Base-by-base conservation (phyloP, 202 grass and related monocot genomes). In the Elaeis oleifera region DNA sequence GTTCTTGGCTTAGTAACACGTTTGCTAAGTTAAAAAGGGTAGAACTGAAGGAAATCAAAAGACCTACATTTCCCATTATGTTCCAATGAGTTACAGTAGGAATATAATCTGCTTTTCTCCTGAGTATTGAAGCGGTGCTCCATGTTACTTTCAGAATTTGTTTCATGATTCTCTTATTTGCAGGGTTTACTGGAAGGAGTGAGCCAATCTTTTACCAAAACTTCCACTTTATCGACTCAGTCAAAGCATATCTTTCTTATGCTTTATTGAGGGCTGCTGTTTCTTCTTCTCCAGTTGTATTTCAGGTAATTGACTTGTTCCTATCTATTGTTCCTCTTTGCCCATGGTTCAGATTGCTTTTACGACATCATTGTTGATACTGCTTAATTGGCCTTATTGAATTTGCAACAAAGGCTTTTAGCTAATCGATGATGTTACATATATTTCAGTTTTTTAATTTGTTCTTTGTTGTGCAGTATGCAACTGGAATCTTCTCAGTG, bases 201-300 rank as follows among this genome's bases (percentile, higher is more conserved):
- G 65, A 89, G 85, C 18, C 73, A 86, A 58, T 78, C 64, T 3
- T 99, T 99, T 63, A 92, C 94, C 54, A 99, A 86, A 99, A 94
- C 74, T 99, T 99, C 78, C 94, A 99, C 78, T 99, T 99, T 70
- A 99, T 99, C 14, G 94, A 99, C 76, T 99, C 94, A 23, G 88
- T 99, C 71, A 94, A 99, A 79, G 88, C 94, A 70, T 99, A 99
- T 83, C 88, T 99, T 82, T 94, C 88, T 54, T 99, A 99, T 8
- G 85, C 94, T 74, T 81, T 99, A 74, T 76, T 99, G 61, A 73
- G 88, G 36, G 88, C 88, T 56, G 86, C 88, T 50, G 85, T 99
- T 71, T 84, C 94, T 78, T 87, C 92, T 61, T 86, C 88, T 59
- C 80, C 85, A 61, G 65, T 89, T 74, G 85, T 99, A 72, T 99